Evolutionary conservation across 2,329 filamentous ascomycete genomes (phyloP), one percentile per base, ranked within the genome.

Genomic region (Arthrobotrys sphaeroides): DNA sequence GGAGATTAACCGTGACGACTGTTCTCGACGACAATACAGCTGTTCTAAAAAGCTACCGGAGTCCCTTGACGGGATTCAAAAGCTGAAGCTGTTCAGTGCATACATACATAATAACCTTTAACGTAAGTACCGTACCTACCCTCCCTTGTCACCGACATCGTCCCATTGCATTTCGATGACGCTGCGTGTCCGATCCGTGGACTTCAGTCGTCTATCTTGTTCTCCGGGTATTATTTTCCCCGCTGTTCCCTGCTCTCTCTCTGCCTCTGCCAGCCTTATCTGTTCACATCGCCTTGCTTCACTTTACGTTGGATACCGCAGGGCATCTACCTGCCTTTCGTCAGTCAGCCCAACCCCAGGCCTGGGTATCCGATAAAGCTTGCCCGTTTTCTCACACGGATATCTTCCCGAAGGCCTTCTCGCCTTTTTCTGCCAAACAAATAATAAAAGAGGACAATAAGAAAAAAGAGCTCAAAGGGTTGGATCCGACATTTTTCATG

Each of bases 271-370:
- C 18, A 26, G 47, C 45, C 45, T 62, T 62, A 62, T 70, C 55
- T 62, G 55, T 33, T 36, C 55, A 53, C 36, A 70, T 70, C 55
- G 43, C 66, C 36, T 53, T n/a, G n/a, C n/a, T n/a, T n/a, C n/a
- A 16, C 20, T 31, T 28, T 57, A 38, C 36, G n/a, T 57, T 59
- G 28, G 12, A 31, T 31, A 42, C 22, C 38, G 65, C 66, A 55
- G 22, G 66, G 43, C 55, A 38, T 55, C 24, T 53, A 49, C 57
- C 53, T 43, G 31, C 53, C 65, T 16, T 53, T 55, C 26, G 42
- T 26, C 65, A 60, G 22, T 20, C 55, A 42, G 43, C 36, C n/a
- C 20, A 55, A 60, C 20, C 20, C 33, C 36, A n/a, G n/a, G n/a
- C n/a, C n/a, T n/a, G n/a, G n/a, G n/a, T n/a, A 18, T 60, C 43